Evolutionary conservation across 2,329 filamentous ascomycete species (phyloP).

Genomic region (Alternaria brassicicola): DNA sequence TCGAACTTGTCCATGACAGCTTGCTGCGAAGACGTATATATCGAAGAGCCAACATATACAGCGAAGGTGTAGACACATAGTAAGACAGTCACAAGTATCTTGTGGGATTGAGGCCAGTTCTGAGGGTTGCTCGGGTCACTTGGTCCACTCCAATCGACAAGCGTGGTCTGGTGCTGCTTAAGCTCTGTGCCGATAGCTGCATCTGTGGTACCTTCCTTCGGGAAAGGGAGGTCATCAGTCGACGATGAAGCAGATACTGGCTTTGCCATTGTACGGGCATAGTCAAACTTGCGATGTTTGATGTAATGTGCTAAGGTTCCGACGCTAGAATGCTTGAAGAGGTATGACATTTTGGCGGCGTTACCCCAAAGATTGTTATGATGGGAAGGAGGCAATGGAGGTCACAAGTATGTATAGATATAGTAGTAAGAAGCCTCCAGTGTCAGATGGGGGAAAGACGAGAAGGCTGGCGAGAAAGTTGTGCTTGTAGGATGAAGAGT

Average conservation of each 20-base stretch:
- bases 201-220: constrained; percentile 7
- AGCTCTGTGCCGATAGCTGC: constrained; percentile 23
- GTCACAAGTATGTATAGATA: not conserved
- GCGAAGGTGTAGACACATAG: constrained; percentile 63
- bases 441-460: not conserved
- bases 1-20: constrained; percentile 60
- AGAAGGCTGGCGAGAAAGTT: not conserved
- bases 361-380: not conserved
- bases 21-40: constrained; percentile 54
- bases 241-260: constrained; percentile 25
- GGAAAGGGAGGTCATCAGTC: constrained; percentile 25
- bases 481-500: not conserved
- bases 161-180: constrained; percentile 30
- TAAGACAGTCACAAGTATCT: constrained; percentile 41
- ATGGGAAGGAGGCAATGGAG: not conserved
- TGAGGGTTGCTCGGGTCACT: constrained; percentile 45
- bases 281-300: constrained; percentile 30
- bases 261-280: constrained; percentile 20
- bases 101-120: constrained; percentile 44
- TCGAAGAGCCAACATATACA: constrained; percentile 59
- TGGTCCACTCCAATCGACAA: constrained; percentile 50
- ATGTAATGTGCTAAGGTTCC: constrained; percentile 27
- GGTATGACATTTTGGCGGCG: constrained; percentile 26
- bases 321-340: constrained; percentile 27
- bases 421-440: not conserved